Conservation (phyloP, 257 asterid species). For the Solanum corneliomulleri region DNA sequence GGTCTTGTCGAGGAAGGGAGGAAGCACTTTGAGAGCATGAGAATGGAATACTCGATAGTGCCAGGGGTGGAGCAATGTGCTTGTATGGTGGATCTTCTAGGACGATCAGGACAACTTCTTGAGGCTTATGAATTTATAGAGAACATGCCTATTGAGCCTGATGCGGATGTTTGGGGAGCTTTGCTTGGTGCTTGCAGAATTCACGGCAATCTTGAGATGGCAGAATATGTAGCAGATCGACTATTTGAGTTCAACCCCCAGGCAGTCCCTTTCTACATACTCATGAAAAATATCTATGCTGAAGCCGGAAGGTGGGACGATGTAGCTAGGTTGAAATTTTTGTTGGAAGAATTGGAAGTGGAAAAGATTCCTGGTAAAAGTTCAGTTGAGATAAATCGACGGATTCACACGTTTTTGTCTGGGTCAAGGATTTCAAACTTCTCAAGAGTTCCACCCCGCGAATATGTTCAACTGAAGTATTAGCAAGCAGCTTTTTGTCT, state of each 20-base stretch:
- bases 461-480: neutral
- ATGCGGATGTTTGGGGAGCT: slow-evolving; percentile 9
- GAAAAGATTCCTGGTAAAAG: slow-evolving; percentile 11
- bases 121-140: slow-evolving; percentile 10
- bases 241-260: neutral
- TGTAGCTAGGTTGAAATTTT: neutral
- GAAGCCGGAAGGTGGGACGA: slow-evolving; percentile 9
- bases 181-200: slow-evolving; percentile 14
- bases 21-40: slow-evolving; percentile 9
- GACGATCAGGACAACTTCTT: slow-evolving; percentile 2
- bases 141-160: slow-evolving; percentile 8
- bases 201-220: slow-evolving; percentile 8
- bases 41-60: neutral
- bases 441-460: neutral
- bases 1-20: slow-evolving; percentile 14
- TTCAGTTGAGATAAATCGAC: slow-evolving; percentile 7
- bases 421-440: neutral
- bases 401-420: slow-evolving; percentile 1
- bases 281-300: slow-evolving; percentile 9
- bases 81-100: slow-evolving; percentile 11
- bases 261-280: neutral
- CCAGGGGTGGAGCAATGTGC: slow-evolving; percentile 6
- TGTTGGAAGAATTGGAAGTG: slow-evolving; percentile 1
- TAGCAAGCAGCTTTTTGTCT: neutral
- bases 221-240: slow-evolving; percentile 5